These are phyloP conservation scores for Hapsidospora chrysogenum DNA, from an alignment of 495 filamentous ascomycete species.

Conservation along the genomic window DNA sequence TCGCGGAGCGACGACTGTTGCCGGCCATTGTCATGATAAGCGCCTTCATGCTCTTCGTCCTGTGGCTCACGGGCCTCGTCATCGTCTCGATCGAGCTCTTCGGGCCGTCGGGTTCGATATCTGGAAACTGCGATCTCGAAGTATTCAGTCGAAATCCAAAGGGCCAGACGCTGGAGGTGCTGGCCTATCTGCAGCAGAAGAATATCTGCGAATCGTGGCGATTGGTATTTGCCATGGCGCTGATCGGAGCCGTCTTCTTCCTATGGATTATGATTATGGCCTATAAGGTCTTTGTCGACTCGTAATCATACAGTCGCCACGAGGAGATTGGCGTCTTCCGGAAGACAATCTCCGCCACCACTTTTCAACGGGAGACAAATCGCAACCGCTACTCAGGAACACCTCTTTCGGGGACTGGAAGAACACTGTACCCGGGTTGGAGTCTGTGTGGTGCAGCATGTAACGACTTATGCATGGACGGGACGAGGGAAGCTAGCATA, in stretches of 20 bases:
- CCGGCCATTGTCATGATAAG: slow-evolving; percentile 80
- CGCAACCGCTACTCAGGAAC: background rate
- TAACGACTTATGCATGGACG: background rate
- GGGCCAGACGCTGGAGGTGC: slow-evolving; percentile 50
- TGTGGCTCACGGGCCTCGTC: slow-evolving; percentile 86
- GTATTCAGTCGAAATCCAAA: slow-evolving; percentile 37
- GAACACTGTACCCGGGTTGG: too few species aligned
- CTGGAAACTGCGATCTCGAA: slow-evolving; percentile 61
- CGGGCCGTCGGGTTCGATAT: slow-evolving; percentile 57
- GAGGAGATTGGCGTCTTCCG: too few species aligned
- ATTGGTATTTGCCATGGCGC: slow-evolving; percentile 47
- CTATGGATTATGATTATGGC: slow-evolving; percentile 93
- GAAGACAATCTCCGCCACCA: too few species aligned
- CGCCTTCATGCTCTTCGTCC: slow-evolving; percentile 83
- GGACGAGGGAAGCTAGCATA: background rate
- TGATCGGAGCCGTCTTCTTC: slow-evolving; percentile 71
- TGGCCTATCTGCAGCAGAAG: slow-evolving; percentile 78
- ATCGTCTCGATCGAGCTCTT: slow-evolving; percentile 83
- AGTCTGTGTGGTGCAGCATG: too few species aligned
- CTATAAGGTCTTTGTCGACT: slow-evolving; percentile 65
- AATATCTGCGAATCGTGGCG: slow-evolving; percentile 60
- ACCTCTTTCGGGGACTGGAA: background rate
- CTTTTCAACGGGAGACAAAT: background rate
- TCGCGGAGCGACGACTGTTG: slow-evolving; percentile 62
- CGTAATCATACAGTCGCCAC: background rate